Evolutionary conservation across 2,329 filamentous ascomycete genomes (phyloP).

Genomic region (Cladophialophora immunda): DNA sequence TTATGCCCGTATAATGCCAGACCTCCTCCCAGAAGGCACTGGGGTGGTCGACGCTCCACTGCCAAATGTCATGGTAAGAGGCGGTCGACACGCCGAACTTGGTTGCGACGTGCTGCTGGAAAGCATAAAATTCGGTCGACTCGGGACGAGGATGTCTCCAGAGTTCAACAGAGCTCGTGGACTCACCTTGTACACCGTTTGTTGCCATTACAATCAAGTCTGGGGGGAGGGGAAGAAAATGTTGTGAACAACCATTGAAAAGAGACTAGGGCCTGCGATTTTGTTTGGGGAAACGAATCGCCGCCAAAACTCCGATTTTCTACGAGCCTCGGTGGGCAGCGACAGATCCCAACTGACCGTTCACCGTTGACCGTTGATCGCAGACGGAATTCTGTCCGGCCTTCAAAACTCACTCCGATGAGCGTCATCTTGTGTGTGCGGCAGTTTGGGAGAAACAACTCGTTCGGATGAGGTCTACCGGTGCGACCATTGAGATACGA

Average conservation of each 20-base stretch:
- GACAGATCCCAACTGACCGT: background rate
- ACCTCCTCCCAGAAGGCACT: constrained; percentile 83
- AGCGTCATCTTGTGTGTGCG: background rate
- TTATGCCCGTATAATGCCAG: constrained; percentile 83
- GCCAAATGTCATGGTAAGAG: constrained; percentile 78
- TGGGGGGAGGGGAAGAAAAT: constrained; percentile 5
- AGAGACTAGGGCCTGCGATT: constrained; percentile 14
- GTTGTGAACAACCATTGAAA: constrained; percentile 10
- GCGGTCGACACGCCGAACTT: constrained; percentile 70
- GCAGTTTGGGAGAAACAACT: background rate
- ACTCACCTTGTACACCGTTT: constrained; percentile 28
- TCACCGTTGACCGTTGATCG: background rate
- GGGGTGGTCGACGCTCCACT: constrained; percentile 83
- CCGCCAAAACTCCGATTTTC: constrained; percentile 15
- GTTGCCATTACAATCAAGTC: constrained; percentile 22
- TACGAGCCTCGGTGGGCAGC: constrained; percentile 12
- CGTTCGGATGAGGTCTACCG: background rate
- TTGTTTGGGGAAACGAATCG: constrained; percentile 7
- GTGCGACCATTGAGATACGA: background rate
- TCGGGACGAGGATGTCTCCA: constrained; percentile 76
- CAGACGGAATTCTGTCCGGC: constrained; percentile 9
- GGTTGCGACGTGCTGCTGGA: constrained; percentile 73
- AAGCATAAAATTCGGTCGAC: constrained; percentile 75
- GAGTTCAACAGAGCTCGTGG: constrained; percentile 57
- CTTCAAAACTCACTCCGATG: background rate